phyloP scores from a whole-genome alignment of 2,329 filamentous ascomycete genomes.

The Sporothrix humicola region DNA sequence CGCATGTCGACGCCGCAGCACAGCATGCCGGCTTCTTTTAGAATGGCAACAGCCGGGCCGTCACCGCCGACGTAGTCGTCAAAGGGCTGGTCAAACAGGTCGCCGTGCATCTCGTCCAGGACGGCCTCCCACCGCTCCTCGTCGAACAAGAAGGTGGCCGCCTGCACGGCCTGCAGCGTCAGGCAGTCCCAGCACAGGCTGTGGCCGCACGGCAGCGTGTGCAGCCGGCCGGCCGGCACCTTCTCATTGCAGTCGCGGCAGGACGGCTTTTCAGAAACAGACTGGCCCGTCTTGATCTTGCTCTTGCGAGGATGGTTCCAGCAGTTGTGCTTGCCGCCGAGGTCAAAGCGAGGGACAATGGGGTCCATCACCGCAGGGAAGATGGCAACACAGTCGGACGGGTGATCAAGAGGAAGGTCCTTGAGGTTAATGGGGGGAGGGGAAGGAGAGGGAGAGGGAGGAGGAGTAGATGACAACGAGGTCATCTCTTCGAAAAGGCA shows the following conservation, averaged over 20 bases:
- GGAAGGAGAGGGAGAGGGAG: too few relatives aligned
- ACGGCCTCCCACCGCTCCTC: too few relatives aligned
- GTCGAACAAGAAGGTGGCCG: too few relatives aligned
- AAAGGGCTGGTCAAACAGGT: not conserved
- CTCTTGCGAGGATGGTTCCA: not conserved
- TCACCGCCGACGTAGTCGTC: not conserved
- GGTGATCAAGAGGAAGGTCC: not conserved
- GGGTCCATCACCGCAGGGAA: not conserved
- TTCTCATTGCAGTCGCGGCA: conserved; percentile 31
- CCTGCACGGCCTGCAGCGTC: not conserved
- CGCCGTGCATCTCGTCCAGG: not conserved
- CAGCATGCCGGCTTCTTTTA: not conserved
- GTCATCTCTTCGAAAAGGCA: too few relatives aligned
- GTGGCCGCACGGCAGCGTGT: conserved; percentile 35
- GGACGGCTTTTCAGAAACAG: too few relatives aligned
- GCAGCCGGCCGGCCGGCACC: not conserved
- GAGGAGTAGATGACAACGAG: too few relatives aligned
- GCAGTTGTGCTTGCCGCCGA: not conserved
- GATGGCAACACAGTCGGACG: not conserved
- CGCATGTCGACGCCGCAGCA: conserved; percentile 32
- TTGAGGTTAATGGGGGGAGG: not conserved
- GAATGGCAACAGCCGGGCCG: not conserved
- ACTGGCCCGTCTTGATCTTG: too few relatives aligned
- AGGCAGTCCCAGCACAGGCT: conserved; percentile 35
- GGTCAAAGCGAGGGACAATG: not conserved